Evolutionary conservation across 2,329 filamentous ascomycete genomes (phyloP).

Genomic region (Amauroascus niger): DNA sequence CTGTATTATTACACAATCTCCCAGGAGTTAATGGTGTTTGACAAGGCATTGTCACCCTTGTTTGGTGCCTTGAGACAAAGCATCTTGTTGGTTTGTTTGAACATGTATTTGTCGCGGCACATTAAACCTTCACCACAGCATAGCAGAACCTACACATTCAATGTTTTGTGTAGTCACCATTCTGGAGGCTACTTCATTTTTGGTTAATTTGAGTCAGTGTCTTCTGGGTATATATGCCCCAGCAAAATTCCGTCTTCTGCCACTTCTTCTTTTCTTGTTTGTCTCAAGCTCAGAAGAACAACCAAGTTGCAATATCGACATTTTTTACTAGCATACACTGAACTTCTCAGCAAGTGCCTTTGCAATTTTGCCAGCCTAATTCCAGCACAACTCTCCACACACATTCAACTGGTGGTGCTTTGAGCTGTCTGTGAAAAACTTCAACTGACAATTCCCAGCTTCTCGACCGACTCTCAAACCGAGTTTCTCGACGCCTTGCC

Average conservation of each 20-base stretch:
- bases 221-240: conserved; percentile 1
- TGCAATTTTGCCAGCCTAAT: neutral
- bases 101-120: conserved; percentile 6
- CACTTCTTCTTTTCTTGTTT: neutral
- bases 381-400: neutral
- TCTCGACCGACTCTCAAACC: neutral
- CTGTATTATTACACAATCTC: conserved; percentile 8
- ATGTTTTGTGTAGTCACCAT: conserved; percentile 9
- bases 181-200: neutral
- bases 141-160: neutral
- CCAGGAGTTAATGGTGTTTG: conserved; percentile 12
- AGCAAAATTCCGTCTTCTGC: neutral
- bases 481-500: neutral
- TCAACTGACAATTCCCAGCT: neutral
- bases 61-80: conserved; percentile 6
- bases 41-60: conserved; percentile 7
- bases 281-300: neutral
- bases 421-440: neutral
- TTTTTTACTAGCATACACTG: neutral
- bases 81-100: conserved; percentile 8
- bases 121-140: conserved; percentile 2
- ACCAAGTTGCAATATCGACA: neutral
- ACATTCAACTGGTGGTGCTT: neutral
- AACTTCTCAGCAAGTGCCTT: neutral
- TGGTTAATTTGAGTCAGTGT: neutral